Conservation (phyloP, 1,284 basidiomycete species). For the Moniliophthora roreri region DNA sequence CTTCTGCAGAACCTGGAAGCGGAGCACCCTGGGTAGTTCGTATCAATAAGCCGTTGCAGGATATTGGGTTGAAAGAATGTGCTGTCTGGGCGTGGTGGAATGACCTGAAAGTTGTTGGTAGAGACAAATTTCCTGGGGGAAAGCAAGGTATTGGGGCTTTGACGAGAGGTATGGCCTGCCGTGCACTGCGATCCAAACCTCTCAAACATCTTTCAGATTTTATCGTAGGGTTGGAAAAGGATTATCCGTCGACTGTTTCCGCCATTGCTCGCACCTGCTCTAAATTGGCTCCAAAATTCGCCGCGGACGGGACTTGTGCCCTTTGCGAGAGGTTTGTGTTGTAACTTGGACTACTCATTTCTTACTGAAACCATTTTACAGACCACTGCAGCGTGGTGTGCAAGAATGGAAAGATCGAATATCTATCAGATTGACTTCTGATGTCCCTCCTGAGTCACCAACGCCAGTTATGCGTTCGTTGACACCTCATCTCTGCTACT, state of each 20-base stretch:
- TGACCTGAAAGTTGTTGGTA: slow-evolving; percentile 50
- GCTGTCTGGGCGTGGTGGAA: slow-evolving; percentile 77
- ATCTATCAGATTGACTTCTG: slow-evolving; percentile 61
- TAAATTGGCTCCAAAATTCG: slow-evolving; percentile 75
- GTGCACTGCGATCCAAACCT: neutral
- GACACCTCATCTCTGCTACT: slow-evolving; percentile 64
- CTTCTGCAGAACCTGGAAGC: slow-evolving; percentile 20
- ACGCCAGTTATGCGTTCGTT: slow-evolving; percentile 32
- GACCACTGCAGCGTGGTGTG: slow-evolving; percentile 68
- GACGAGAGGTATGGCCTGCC: slow-evolving; percentile 65
- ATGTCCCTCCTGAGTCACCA: slow-evolving; percentile 23
- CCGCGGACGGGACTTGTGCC: slow-evolving; percentile 51
- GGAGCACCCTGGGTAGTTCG: slow-evolving; percentile 34
- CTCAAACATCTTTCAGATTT: slow-evolving; percentile 56
- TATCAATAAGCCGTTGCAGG: slow-evolving; percentile 71
- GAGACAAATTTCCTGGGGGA: slow-evolving; percentile 45
- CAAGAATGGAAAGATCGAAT: slow-evolving; percentile 75
- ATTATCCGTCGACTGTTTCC: slow-evolving; percentile 89
- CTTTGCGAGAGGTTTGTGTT: slow-evolving; percentile 70
- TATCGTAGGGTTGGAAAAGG: slow-evolving; percentile 75
- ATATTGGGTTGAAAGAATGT: slow-evolving; percentile 82
- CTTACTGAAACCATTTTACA: slow-evolving; percentile 28
- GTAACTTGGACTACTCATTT: neutral
- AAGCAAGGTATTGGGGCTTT: slow-evolving; percentile 67
- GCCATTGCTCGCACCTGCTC: slow-evolving; percentile 83